Evolutionary conservation across 2,329 filamentous ascomycete genomes (phyloP).

Genomic region (Colletotrichum filicis): DNA sequence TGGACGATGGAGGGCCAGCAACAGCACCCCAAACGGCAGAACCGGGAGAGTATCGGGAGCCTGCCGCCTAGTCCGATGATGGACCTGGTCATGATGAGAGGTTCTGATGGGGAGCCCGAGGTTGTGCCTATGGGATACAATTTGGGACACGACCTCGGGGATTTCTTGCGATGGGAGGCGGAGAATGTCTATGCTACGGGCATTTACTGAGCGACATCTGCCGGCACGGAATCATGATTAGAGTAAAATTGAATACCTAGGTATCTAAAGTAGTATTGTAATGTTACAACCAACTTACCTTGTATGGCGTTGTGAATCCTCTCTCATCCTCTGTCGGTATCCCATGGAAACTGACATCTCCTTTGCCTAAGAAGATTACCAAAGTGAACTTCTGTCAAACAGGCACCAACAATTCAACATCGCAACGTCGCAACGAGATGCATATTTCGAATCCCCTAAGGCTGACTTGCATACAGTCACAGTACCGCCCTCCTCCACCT

Average conservation of each 20-base stretch:
- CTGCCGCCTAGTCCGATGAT: slow-evolving; percentile 64
- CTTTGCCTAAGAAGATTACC: neutral
- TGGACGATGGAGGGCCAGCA: slow-evolving; percentile 48
- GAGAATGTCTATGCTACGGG: slow-evolving; percentile 56
- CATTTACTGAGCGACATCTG: neutral
- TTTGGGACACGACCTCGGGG: slow-evolving; percentile 66
- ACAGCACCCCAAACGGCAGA: slow-evolving; percentile 43
- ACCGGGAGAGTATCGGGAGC: slow-evolving; percentile 40
- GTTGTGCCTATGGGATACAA: slow-evolving; percentile 70
- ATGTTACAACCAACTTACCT: neutral
- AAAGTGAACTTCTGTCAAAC: neutral
- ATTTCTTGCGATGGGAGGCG: slow-evolving; percentile 68
- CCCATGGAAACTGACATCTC: neutral
- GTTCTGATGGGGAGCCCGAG: slow-evolving; percentile 43
- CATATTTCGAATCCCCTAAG: neutral
- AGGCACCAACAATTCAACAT: neutral
- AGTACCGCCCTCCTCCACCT: neutral
- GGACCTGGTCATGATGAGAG: slow-evolving; percentile 55
- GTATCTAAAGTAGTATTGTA: neutral
- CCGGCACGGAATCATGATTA: neutral
- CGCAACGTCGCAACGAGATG: neutral
- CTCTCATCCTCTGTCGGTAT: too few species aligned
- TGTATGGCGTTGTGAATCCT: neutral
- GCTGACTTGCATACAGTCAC: neutral
- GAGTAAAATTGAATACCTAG: neutral